A percentile compares a stretch with the other conserved stretches of the same genome.
Conservation (phyloP, 352 stramenopile genomes). For the Phytophthora capsici region DNA sequence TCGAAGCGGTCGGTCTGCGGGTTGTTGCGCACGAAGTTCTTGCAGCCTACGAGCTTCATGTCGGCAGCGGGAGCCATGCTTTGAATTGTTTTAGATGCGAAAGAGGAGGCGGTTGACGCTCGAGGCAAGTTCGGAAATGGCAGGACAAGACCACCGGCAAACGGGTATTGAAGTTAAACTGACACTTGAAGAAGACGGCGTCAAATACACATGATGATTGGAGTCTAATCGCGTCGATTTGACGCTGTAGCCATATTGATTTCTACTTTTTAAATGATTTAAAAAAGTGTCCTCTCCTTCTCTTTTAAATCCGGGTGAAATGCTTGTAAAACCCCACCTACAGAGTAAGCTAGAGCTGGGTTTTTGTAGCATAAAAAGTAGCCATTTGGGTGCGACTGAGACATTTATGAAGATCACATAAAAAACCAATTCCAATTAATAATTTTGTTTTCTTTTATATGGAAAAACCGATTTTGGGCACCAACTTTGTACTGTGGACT, state of each 20-base stretch:
- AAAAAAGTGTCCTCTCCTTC: no score
- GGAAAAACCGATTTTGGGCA: no score
- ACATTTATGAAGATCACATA: no score
- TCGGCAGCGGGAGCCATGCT: conserved; percentile 24
- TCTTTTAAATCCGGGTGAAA: no score
- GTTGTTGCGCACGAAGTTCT: conserved; percentile 84
- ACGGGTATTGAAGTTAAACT: conserved; percentile 11
- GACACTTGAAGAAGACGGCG: conserved; percentile 4
- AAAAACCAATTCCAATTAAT: no score
- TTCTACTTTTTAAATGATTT: no score
- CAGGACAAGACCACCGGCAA: conserved; percentile 7
- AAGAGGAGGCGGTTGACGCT: not conserved
- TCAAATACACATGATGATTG: conserved; percentile 6
- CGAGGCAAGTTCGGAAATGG: conserved; percentile 22
- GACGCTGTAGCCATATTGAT: conserved; percentile 8
- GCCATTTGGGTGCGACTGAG: no score
- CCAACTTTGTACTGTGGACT: no score
- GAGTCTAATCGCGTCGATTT: conserved; percentile 7
- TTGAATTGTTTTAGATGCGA: not conserved
- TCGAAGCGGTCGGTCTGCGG: conserved; percentile 78
- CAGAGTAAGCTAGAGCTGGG: no score
- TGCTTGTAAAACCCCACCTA: no score
- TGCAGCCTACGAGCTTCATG: conserved; percentile 73
- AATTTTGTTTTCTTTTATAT: no score
- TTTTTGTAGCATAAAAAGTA: no score